Evolutionary conservation across 257 asterid genomes (phyloP), one percentile per base, ranked within the genome.

Genomic region (Striga asiatica): DNA sequence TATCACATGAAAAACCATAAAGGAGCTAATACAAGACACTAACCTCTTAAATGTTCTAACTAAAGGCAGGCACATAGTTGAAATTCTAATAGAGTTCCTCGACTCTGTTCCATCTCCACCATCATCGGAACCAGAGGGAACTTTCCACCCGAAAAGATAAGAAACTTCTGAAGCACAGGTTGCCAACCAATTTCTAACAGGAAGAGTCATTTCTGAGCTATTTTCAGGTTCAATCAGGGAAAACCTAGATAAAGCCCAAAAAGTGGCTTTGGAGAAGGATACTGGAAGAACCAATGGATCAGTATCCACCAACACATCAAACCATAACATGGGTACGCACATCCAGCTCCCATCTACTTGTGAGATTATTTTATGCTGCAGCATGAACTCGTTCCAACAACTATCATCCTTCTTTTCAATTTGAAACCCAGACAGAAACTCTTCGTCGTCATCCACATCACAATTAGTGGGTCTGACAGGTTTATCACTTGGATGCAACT

Each of bases 311-410:
- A 91, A 75, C 59, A 87, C 95, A 71, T 84, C 95, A 74, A 74
- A 82, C 98, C 98, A 91, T 78, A 91, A 73, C 95, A 84, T 87
- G 22, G 98, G 98, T 67, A 77, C 79, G 74, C 98, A 91, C 94
- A 91, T 78, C 98, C 98, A 91, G 57, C 66, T 78, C 74, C 74
- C 87, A 67, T 74, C 83, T 60, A 64, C 81, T 62, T 73, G 77
- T 27, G 88, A 78, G 54, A 77, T 71, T 21, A 73, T 74, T 72
- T 79, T 80, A 66, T 78, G 77, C 79, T 87, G 98, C 71, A 76
- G 54, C 67, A 21, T 71, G 66, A 84, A 87, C 62, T 77, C 81
- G 49, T 75, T 76, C 98, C 98, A 91, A 75, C 94, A 87, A 78
- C 81, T 80, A 66, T 18, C 66, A 69, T 74, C 82, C 20, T 57